Base-by-base conservation (phyloP, 2,329 filamentous ascomycete genomes). In the Scedosporium boydii region DNA sequence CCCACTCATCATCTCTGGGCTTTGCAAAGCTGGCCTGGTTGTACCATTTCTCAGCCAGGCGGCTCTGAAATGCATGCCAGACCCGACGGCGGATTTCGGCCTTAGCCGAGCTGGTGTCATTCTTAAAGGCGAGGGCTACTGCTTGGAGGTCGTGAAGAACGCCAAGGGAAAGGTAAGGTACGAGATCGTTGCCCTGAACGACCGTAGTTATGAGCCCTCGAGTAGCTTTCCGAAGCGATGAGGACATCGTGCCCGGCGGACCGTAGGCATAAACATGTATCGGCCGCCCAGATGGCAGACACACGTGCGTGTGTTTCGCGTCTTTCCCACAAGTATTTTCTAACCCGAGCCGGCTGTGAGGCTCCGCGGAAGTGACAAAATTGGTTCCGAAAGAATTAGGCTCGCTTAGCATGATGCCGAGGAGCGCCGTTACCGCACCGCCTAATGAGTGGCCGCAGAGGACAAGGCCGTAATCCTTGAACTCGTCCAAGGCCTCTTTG, bases 211-310 rank as follows among this genome's bases (percentile, higher is more conserved):
- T 87, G 6, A 93, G 79, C 1, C 88, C 89, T 14, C 87, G 81
- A 0, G 89, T 92, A 10, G 87, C 86, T 63, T 83, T 82, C 51
- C 88, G 84, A 6, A 93, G 79, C 2, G 86, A 83, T 0, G 87
- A 80, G 0, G 87, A 90, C 81, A 92, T 85, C 14, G 87, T 88
- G 0, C 87, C 84, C 0, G 89, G 88, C 1, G 89, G 86, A 0
- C 89, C 89, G 70, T 91, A 93, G 6, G 89, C 87, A 70, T 90
- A 93, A 12, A 91, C 89, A 67, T 93, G 89, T 21, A 92, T 88
- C 3, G 87, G 86, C 0, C 89, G 82, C 16, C 86, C 85, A 0
- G 86, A 68, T 0, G 89, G 89, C 0, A 92, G 78, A 18, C 78
- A 80, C 38, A 85, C 72, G 18, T 76, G 73, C 4, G 62, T 57